Base-by-base conservation (phyloP, 202 grass and related monocot species). In the Zoysia matrella region DNA sequence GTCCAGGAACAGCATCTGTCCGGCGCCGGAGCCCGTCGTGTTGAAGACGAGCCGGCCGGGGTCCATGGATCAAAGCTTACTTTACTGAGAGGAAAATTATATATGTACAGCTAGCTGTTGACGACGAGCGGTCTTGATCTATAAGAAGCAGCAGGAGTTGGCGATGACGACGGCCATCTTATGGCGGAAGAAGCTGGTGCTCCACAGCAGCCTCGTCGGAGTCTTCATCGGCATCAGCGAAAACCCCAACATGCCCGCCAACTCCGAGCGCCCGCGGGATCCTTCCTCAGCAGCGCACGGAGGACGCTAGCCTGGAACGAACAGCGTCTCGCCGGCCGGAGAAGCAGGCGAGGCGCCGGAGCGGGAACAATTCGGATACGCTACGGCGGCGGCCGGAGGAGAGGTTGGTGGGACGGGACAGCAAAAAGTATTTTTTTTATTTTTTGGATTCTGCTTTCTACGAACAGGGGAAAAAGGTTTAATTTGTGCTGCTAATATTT, bases 111-210 rank as follows among this genome's bases (percentile, higher is more conserved):
- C 80, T 78, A 65, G 62, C 72, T 66, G 80, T 65, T 18, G 78
- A 80, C 78, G 78, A 39, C 78, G 83, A 0, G 75, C 48, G 67
- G 36, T 30, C 14, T 0, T 46, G 85, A 81, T 74, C 60, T 83
- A 79, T 85, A 83, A 86, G 87, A 88, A 83, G 66, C 66, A 87
- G 80, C 53, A 99, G 74, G 87, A 90, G 67, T 86, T 87, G 18
- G 92, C 92, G 83, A 94, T 86, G 80, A 85, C 83, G 71, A 78
- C 57, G 86, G 86, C 85, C 85, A 86, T 86, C 96, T 99, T 99
- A 75, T 99, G 96, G 22, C 22, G 22, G 22, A 22, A 22, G 22
- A 22, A 22, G 22, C 22, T 22, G 22, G 22, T 22, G 22, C 22
- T 22, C 22, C 22, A 22, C 22, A 22, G 22, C 22, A 22, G 22